Base-by-base conservation (phyloP, 2,329 filamentous ascomycete genomes). In the Cladophialophora carrionii region DNA sequence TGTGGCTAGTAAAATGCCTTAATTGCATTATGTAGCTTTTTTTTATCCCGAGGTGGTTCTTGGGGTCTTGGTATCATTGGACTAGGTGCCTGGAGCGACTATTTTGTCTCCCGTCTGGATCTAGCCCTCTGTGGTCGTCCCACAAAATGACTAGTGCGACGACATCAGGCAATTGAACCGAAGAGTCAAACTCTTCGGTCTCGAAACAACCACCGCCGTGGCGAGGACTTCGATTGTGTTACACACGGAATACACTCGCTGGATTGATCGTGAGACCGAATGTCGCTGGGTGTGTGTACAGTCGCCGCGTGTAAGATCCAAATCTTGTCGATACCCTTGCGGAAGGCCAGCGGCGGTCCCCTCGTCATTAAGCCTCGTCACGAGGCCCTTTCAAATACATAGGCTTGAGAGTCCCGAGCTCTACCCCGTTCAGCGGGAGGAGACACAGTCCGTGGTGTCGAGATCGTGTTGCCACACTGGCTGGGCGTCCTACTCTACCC, bases 381-480 rank as follows among this genome's bases (percentile, higher is more conserved):
- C 68, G 17, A 69, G 41, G n/a, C 53, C 61, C 12, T 62, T 34
- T 6, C 68, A 55, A 29, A 70, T 68, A 46, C 60, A 63, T 7
- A 68, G 58, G 20, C 60, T 68, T 14, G 68, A 70, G 8, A 70
- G 61, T 1, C 68, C 26, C 68, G 54, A 7, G 68, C 66, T 20
- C 66, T 63, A 8, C 68, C 66, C 68, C 68, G 55, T 68, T 66
- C 1, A 67, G 62, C n/a, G 68, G 72, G 22, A 69, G 37, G 22
- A 68, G 60, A 26, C 65, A 65, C 22, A 65, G 59, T 63, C 65
- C 9, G 54, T 61, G 26, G 48, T 34, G 22, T 68, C 65, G 22
- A 68, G 61, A 34, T 62, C 54, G 22, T 49, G 56, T 12, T 43
- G 37, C 8, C 37, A 14, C 37, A 6, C 4, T 7, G 3, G 6